A percentile compares a stretch with the other conserved stretches of the same genome.
These are phyloP conservation scores for Elymus sibiricus DNA, from an alignment of 176 grass and related monocot genomes.

Conservation along the genomic window DNA sequence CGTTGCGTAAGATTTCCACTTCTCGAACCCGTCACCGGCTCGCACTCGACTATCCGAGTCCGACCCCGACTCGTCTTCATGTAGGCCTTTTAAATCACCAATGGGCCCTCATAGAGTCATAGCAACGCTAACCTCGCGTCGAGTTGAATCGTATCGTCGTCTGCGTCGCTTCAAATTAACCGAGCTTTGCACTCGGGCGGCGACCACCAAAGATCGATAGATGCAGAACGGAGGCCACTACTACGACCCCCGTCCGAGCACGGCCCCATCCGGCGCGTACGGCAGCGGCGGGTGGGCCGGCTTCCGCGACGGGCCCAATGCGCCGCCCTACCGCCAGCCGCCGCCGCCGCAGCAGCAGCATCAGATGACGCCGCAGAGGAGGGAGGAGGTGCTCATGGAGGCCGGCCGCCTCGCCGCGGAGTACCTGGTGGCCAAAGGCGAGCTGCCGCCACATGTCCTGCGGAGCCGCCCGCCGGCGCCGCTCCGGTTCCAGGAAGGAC, in stretches of 20 bases:
- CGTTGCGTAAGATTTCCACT: neutral
- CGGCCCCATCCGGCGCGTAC: neutral
- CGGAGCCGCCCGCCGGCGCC: neutral
- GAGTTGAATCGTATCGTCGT: neutral
- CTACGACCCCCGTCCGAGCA: neutral
- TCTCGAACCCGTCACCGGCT: neutral
- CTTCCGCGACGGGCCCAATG: neutral
- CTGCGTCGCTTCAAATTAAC: neutral
- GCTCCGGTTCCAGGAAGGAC: neutral
- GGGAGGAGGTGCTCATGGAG: neutral
- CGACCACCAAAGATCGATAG: neutral
- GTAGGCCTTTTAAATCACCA: neutral
- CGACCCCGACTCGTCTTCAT: neutral
- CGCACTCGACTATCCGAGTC: neutral
- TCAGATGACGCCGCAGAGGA: neutral
- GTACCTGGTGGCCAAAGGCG: slow-evolving; percentile 21
- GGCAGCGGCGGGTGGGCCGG: neutral
- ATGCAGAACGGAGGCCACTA: neutral
- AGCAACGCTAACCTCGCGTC: neutral
- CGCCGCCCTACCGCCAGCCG: neutral
- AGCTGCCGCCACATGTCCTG: slow-evolving; percentile 7
- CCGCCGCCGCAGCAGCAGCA: neutral
- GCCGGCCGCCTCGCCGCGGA: slow-evolving; percentile 33
- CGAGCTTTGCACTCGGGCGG: neutral
- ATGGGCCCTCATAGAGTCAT: neutral